Evolutionary conservation across 352 stramenopile genomes (phyloP), one percentile per base, ranked within the genome.

Genomic region (Thalassiosira pacifica): DNA sequence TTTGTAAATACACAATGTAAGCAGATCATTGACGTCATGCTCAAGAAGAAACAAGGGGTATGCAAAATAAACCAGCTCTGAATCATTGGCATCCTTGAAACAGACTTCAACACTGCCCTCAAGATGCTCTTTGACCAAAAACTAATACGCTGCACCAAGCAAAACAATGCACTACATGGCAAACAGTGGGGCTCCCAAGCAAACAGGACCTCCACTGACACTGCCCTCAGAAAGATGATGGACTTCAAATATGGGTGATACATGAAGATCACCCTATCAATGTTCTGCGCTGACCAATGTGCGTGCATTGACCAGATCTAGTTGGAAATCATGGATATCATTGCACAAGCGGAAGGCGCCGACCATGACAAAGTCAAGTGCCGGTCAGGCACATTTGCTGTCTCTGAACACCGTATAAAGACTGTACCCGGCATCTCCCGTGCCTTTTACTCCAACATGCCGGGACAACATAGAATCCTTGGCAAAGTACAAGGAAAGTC

Each of bases 401-500:
- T 9, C 13, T 4, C 59, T 1, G 31, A 19, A 2, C 32, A 37
- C 6, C 29, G 5, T 8, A 31, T 74, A 1, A 60, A 63, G 26
- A 74, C 45, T 13, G n/a, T 1, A 2, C 22, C 24, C 9, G 65
- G 65, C 2, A 24, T 42, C 0, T 63, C 42, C 1, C 6, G 1
- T 16, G 16, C 11, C 1, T 37, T 18, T 13, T 74, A 74, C 13
- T 6, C 5, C 31, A 32, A n/a, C 40, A 6, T 52, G 19, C 22
- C 2, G 18, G 27, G 67, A 22, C 27, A 65, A 27, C 13, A 9
- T 3, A 10, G 1, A 16, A 31, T 76, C 4, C 2, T 2, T 8
- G 67, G 67, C n/a, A 52, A 76, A 22, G 13, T 52, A 8, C 67
- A 76, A 31, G 67, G 67, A 2, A 76, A 76, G 24, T 0, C 19